These are phyloP conservation scores for Penicillium hordei DNA, from an alignment of 2,329 filamentous ascomycete genomes.

Conservation along the genomic window DNA sequence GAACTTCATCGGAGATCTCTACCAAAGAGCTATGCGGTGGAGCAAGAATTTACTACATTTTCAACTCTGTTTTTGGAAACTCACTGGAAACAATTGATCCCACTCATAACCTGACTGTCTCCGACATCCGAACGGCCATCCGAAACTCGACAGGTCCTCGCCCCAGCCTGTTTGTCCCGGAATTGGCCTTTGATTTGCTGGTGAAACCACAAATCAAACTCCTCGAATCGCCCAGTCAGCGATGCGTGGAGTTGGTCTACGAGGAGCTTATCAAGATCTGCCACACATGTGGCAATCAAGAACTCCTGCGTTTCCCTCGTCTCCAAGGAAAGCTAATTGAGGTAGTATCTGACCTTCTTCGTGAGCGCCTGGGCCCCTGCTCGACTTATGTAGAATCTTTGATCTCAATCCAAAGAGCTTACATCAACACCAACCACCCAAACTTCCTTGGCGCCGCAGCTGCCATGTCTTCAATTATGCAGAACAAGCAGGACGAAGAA, in stretches of 20 bases:
- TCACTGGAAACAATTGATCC: slow-evolving; percentile 95
- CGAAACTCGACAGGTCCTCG: slow-evolving; percentile 95
- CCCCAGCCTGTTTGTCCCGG: slow-evolving; percentile 93
- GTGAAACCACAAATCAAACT: slow-evolving; percentile 99
- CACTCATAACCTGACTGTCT: slow-evolving; percentile 87
- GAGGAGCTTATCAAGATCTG: slow-evolving; percentile 99
- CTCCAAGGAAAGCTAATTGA: slow-evolving; percentile 97
- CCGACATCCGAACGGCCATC: slow-evolving; percentile 95
- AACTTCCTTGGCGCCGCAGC: slow-evolving; percentile 97
- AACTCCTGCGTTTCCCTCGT: slow-evolving; percentile 86
- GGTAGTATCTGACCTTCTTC: slow-evolving; percentile 91
- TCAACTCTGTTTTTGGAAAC: slow-evolving; percentile 97
- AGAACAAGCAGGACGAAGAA: slow-evolving; percentile 91
- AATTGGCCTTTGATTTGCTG: slow-evolving; percentile 94
- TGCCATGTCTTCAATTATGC: slow-evolving; percentile 96
- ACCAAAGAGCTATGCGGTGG: slow-evolving; percentile 96
- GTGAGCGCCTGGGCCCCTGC: slow-evolving; percentile 85
- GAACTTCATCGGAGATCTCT: slow-evolving; percentile 96
- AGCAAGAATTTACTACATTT: slow-evolving; percentile 96
- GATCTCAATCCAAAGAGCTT: slow-evolving; percentile 94
- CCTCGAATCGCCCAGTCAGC: slow-evolving; percentile 88
- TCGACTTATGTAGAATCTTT: slow-evolving; percentile 92
- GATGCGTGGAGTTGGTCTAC: slow-evolving; percentile 96
- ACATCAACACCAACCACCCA: slow-evolving; percentile 99
- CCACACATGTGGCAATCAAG: slow-evolving; percentile 94